These are phyloP conservation scores for Penicillium flavigenum DNA, from an alignment of 495 filamentous ascomycete species.

Conservation along the genomic window DNA sequence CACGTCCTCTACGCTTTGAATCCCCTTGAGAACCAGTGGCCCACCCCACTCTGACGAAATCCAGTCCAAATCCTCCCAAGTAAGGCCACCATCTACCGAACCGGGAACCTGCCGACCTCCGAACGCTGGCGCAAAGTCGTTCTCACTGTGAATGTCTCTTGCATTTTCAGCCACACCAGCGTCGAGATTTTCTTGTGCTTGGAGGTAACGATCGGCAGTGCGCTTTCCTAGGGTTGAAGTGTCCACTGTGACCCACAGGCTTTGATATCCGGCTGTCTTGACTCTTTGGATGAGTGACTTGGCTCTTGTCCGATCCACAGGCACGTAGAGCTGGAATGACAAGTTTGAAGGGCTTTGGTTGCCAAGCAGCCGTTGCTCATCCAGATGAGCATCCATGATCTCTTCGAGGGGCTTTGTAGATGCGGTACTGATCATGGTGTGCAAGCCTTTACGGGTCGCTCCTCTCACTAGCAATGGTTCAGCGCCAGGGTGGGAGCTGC, in stretches of 20 bases:
- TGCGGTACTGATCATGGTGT: conserved; percentile 23
- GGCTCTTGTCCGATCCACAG: conserved; percentile 18
- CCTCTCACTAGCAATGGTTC: conserved; percentile 21
- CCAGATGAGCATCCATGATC: conserved; percentile 24
- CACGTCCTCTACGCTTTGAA: conserved; percentile 20
- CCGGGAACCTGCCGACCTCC: conserved; percentile 22
- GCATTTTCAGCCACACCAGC: conserved; percentile 1
- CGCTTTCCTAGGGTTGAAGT: conserved; percentile 23
- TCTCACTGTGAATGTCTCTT: conserved; percentile 13
- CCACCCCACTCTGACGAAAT: conserved; percentile 23
- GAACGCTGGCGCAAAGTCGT: conserved; percentile 20
- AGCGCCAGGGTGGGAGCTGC: conserved; percentile 19
- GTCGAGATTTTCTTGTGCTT: conserved; percentile 21
- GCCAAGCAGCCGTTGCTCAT: conserved; percentile 13
- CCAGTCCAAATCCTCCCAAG: conserved; percentile 22
- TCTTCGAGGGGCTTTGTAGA: conserved; percentile 20
- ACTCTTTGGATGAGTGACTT: conserved; percentile 20
- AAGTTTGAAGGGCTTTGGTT: conserved; percentile 19
- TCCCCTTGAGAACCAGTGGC: conserved; percentile 19
- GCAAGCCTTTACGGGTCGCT: conserved; percentile 20
- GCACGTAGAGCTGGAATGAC: conserved; percentile 22
- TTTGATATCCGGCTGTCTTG: conserved; percentile 23
- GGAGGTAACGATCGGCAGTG: conserved; percentile 24
- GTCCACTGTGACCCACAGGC: conserved; percentile 25
- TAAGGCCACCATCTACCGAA: conserved; percentile 19